phyloP scores from a whole-genome alignment of 192 early-diverging fungal species.

The Entrophospora sp. region DNA sequence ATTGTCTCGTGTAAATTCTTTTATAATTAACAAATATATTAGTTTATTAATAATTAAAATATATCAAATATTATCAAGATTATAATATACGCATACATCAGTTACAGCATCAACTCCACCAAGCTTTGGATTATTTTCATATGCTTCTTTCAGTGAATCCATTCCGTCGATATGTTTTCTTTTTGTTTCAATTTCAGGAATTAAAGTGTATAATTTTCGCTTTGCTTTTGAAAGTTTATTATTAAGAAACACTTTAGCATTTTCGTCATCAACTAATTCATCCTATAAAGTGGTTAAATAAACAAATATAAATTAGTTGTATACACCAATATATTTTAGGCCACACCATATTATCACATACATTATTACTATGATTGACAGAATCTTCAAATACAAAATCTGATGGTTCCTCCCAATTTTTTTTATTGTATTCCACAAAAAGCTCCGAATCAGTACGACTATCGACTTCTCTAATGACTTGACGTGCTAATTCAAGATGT shows the following conservation, averaged over 20 bases:
- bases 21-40: neutral
- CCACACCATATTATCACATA: conserved; percentile 18
- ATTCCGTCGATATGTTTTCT: conserved; percentile 45
- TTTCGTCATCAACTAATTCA: conserved; percentile 48
- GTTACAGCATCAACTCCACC: conserved; percentile 55
- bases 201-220: conserved; percentile 38
- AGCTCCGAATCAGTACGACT: conserved; percentile 40
- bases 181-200: conserved; percentile 39
- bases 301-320: neutral
- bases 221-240: conserved; percentile 57
- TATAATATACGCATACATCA: conserved; percentile 30
- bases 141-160: conserved; percentile 38
- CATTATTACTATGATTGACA: conserved; percentile 24
- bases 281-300: conserved; percentile 19
- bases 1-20: conserved; percentile 46
- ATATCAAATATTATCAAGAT: neutral
- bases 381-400: conserved; percentile 32
- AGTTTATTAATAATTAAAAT: neutral
- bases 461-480: conserved; percentile 39
- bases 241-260: conserved; percentile 48
- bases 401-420: conserved; percentile 19
- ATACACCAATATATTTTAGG: too few species aligned
- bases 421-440: conserved; percentile 36
- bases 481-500: conserved; percentile 26
- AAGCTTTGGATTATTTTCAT: conserved; percentile 34